Conservation (phyloP, 2,329 filamentous ascomycete species). For the Huntiella moniliformis region DNA sequence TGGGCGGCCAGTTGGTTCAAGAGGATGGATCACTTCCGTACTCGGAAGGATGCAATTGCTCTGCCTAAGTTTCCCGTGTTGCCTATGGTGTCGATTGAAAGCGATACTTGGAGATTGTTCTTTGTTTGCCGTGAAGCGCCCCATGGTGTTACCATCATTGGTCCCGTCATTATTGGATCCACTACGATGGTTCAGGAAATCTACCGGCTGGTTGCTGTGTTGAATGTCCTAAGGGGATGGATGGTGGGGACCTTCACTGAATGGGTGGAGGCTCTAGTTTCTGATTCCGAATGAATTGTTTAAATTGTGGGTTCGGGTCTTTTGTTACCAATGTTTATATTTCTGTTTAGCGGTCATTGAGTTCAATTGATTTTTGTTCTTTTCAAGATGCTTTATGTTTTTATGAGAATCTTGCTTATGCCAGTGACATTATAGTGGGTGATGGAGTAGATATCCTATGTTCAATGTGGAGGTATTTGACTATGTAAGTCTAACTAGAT, state of each 20-base stretch:
- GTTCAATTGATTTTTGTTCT: no score
- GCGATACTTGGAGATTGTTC: constrained; percentile 8
- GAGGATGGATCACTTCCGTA: constrained; percentile 6
- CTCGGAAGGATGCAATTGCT: background rate
- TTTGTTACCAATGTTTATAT: background rate
- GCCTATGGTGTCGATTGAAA: constrained; percentile 8
- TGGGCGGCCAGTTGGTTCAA: constrained; percentile 11
- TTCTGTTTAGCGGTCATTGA: background rate
- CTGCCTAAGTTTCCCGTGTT: constrained; percentile 5
- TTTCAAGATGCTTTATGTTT: no score
- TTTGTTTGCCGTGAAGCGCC: constrained; percentile 9
- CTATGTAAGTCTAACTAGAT: no score
- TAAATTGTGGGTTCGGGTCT: background rate
- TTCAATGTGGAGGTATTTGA: no score
- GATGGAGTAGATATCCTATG: no score
- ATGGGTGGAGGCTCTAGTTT: constrained; percentile 4
- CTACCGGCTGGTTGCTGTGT: constrained; percentile 4
- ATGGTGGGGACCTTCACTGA: constrained; percentile 2
- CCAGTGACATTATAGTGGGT: no score
- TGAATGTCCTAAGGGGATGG: constrained; percentile 5
- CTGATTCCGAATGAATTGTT: background rate
- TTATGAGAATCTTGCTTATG: no score
- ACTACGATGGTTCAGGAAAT: constrained; percentile 8
- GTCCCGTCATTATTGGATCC: constrained; percentile 9
- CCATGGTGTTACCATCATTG: constrained; percentile 2